phyloP scores from a whole-genome alignment of 306 rosid genomes.

The Acacia acuminata region DNA sequence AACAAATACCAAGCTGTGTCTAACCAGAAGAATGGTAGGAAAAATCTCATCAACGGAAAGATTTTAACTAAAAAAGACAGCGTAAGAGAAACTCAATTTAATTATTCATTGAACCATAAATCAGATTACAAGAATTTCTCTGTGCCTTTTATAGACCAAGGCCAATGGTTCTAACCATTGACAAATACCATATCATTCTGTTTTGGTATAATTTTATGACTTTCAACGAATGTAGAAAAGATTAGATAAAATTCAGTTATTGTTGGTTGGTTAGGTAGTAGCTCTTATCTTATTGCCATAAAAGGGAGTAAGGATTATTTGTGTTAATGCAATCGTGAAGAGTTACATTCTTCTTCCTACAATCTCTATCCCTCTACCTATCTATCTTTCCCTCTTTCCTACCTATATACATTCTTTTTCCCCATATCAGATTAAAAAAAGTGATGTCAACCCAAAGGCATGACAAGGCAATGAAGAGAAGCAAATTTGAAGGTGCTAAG shows the following conservation, averaged over 20 bases:
- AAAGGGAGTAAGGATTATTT: background rate
- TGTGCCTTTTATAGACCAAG: background rate
- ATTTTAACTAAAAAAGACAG: background rate
- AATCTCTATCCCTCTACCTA: background rate
- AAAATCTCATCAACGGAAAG: background rate
- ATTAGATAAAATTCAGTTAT: background rate
- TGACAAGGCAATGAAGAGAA: slow-evolving; percentile 11
- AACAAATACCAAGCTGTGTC: background rate
- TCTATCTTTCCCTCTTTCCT: background rate
- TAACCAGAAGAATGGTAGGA: slow-evolving; percentile 1
- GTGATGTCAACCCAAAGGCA: background rate
- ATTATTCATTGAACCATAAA: background rate
- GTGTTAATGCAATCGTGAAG: background rate
- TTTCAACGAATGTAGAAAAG: no score
- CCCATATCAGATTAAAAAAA: background rate
- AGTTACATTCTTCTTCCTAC: background rate
- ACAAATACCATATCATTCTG: background rate
- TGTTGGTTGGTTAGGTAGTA: background rate
- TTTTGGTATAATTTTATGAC: no score
- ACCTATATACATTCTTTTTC: background rate
- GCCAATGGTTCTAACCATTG: background rate
- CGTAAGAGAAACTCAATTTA: background rate
- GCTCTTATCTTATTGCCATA: background rate
- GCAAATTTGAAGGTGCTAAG: slow-evolving; percentile 18
- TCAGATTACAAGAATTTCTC: background rate